These are phyloP conservation scores for Dryadomyces quercivorus DNA, from an alignment of 2,329 filamentous ascomycete genomes.

Conservation along the genomic window DNA sequence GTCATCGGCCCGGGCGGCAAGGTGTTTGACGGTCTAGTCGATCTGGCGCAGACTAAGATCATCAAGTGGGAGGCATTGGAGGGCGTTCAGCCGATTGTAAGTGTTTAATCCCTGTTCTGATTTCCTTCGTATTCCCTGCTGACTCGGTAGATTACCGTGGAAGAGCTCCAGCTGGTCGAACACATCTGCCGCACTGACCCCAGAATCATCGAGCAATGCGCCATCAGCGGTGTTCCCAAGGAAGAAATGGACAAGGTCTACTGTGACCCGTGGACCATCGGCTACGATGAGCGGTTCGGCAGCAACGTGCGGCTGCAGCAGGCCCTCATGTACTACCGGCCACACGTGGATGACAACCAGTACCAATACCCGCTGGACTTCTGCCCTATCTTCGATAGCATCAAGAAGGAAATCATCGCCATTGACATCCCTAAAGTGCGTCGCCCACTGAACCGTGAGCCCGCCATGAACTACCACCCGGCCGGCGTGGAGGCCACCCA, in stretches of 20 bases:
- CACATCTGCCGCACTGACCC: slow-evolving; percentile 62
- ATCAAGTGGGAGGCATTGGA: slow-evolving; percentile 63
- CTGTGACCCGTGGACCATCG: slow-evolving; percentile 94
- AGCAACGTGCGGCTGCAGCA: slow-evolving; percentile 71
- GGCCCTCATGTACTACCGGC: slow-evolving; percentile 90
- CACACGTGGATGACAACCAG: slow-evolving; percentile 73
- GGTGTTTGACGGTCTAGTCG: slow-evolving; percentile 72
- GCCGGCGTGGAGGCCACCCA: slow-evolving; percentile 53
- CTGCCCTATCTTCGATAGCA: slow-evolving; percentile 79
- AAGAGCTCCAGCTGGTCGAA: slow-evolving; percentile 76
- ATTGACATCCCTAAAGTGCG: slow-evolving; percentile 75
- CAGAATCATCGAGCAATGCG: slow-evolving; percentile 83
- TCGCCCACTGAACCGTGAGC: slow-evolving; percentile 58
- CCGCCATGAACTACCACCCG: slow-evolving; percentile 70
- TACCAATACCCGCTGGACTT: slow-evolving; percentile 90
- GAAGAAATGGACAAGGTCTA: slow-evolving; percentile 93
- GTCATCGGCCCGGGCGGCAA: slow-evolving; percentile 68
- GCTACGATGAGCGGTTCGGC: slow-evolving; percentile 83
- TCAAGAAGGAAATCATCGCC: slow-evolving; percentile 64
- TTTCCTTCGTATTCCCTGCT: background rate
- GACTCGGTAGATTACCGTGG: slow-evolving; percentile 62
- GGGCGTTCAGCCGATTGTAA: slow-evolving; percentile 68
- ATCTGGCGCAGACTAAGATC: slow-evolving; percentile 55
- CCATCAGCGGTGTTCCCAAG: slow-evolving; percentile 64
- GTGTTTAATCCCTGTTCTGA: slow-evolving; percentile 12